Evolutionary conservation across 2,329 filamentous ascomycete genomes (phyloP).

Genomic region (Acarospora socialis): DNA sequence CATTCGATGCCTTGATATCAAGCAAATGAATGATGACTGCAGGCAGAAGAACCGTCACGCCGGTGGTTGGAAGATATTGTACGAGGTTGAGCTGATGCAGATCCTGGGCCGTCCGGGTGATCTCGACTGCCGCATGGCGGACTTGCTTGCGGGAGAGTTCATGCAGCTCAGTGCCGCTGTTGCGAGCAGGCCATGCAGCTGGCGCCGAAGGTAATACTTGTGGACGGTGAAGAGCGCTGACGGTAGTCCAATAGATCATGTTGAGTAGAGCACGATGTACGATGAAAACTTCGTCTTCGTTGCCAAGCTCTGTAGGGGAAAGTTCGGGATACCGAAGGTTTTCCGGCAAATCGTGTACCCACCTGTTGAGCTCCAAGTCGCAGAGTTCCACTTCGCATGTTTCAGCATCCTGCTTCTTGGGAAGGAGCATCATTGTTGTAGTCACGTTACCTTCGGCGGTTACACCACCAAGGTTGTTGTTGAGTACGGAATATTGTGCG

Average conservation of each 20-base stretch:
- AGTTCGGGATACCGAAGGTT: constrained; percentile 54
- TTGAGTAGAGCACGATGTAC: constrained; percentile 77
- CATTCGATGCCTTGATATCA: constrained; percentile 74
- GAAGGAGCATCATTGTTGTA: constrained; percentile 79
- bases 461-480: constrained; percentile 58
- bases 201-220: no score
- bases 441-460: no score
- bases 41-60: constrained; percentile 78
- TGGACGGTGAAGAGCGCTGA: constrained; percentile 80
- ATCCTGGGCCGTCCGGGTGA: constrained; percentile 69
- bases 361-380: constrained; percentile 63
- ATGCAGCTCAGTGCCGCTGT: constrained; percentile 59
- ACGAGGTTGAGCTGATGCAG: constrained; percentile 61
- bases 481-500: constrained; percentile 82
- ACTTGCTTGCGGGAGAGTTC: constrained; percentile 73
- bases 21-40: constrained; percentile 89
- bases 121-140: constrained; percentile 68
- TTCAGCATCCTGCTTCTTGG: constrained; percentile 75
- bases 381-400: constrained; percentile 65
- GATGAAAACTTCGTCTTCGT: constrained; percentile 39
- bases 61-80: constrained; percentile 70
- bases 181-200: constrained; percentile 62
- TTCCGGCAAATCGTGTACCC: constrained; percentile 57
- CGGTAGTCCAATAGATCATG: constrained; percentile 85
- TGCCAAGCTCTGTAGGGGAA: constrained; percentile 43